Evolutionary conservation across 768 basidiomycete genomes (phyloP).

Genomic region (Rhodotorula toruloides): DNA sequence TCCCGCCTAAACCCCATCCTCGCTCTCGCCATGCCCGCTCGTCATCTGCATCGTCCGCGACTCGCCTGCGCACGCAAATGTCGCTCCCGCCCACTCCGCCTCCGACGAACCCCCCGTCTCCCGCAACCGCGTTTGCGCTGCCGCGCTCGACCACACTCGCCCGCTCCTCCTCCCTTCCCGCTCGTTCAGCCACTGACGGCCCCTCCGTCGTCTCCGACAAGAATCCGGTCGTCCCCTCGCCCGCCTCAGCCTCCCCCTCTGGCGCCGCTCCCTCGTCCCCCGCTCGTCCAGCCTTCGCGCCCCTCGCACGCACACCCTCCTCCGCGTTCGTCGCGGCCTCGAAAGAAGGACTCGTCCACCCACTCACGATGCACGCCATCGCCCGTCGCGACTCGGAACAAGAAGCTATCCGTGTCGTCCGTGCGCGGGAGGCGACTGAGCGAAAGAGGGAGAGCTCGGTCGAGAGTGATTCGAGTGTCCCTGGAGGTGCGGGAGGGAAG

Average conservation of each 20-base stretch:
- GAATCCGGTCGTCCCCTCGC: no score
- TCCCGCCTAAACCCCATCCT: no score
- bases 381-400: slow-evolving; percentile 19
- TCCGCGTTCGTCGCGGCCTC: slow-evolving; percentile 25
- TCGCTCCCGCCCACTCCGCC: no score
- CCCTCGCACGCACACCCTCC: slow-evolving; percentile 4
- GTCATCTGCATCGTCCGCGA: no score
- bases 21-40: no score
- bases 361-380: slow-evolving; percentile 27
- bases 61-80: no score
- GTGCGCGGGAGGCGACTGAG: slow-evolving; percentile 19
- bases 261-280: not conserved
- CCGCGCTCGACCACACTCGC: not conserved
- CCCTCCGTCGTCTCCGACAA: not conserved
- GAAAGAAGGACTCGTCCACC: slow-evolving; percentile 6
- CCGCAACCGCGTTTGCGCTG: not conserved
- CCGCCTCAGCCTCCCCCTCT: not conserved
- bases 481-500: not conserved
- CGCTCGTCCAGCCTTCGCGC: slow-evolving; percentile 4
- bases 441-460: not conserved
- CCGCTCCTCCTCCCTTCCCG: not conserved
- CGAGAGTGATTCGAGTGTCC: not conserved
- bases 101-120: no score
- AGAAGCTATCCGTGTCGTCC: slow-evolving; percentile 26
- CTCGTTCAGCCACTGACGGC: not conserved